Evolutionary conservation across 177 flowering plant species (phyloP).

Genomic region (Vitis hybrid): DNA sequence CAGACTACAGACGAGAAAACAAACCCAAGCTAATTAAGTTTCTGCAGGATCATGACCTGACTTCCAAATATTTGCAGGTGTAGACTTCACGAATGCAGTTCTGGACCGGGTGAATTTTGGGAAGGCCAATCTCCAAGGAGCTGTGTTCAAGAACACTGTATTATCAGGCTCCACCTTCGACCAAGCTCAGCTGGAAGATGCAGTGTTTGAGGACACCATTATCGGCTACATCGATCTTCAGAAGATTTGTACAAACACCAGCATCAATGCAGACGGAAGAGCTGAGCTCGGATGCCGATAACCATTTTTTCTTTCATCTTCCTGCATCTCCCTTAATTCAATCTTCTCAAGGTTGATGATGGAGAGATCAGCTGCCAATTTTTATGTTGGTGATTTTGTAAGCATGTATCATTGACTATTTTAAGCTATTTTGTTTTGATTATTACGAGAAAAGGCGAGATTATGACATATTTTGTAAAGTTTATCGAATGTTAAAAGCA

Average conservation of each 20-base stretch:
- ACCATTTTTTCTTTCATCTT: background rate
- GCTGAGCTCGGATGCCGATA: constrained; percentile 75
- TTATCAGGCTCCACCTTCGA: constrained; percentile 87
- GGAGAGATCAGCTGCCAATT: too few relatives aligned
- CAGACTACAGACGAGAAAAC: too few relatives aligned
- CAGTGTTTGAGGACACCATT: constrained; percentile 87
- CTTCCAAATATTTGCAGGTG: constrained; percentile 42
- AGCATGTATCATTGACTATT: too few relatives aligned
- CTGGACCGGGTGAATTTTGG: constrained; percentile 84
- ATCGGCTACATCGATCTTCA: constrained; percentile 95
- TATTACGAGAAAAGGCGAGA: too few relatives aligned
- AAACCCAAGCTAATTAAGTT: too few relatives aligned
- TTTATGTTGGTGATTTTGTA: too few relatives aligned
- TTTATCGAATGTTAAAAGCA: too few relatives aligned
- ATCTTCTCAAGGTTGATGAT: background rate
- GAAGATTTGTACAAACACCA: constrained; percentile 71
- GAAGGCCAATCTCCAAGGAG: constrained; percentile 86
- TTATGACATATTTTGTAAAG: too few relatives aligned
- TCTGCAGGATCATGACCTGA: too few relatives aligned
- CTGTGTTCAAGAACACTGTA: constrained; percentile 73
- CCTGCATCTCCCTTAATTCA: too few relatives aligned
- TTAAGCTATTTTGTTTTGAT: too few relatives aligned
- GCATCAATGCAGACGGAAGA: constrained; percentile 61
- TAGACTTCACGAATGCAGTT: constrained; percentile 86
- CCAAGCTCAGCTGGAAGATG: constrained; percentile 73